Base-by-base conservation (phyloP, 208 protist genomes). In the Endotrypanum monterogeii region DNA sequence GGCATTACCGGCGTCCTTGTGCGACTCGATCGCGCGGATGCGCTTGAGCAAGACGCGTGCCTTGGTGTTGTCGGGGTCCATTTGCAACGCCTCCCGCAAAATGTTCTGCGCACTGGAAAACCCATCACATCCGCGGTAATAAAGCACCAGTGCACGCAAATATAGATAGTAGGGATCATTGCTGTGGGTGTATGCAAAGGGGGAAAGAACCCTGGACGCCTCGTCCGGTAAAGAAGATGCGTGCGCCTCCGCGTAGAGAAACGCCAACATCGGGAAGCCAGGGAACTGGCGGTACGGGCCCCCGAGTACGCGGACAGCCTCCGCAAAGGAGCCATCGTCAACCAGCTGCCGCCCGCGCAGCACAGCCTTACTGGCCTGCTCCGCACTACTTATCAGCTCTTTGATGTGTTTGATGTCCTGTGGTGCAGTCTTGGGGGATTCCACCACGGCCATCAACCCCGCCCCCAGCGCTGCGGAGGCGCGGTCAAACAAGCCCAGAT, bases 1-100 rank as follows among this genome's bases (percentile, higher is more conserved):
- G 35, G 75, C 63, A 68, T 98, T 98, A 56, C 93, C 96, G 28
- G 82, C 73, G 71, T 94, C 85, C 71, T 96, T 96, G 58, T 85
- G 80, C 18, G 75, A 70, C 76, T 97, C 93, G 14, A 97, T 72
- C 37, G 71, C 50, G 23, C 90, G 85, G 39, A 95, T 84, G 50
- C 87, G 87, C 83, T 93, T 94, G n/a, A 97, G 82, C 67, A 97
- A 84, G 25, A 88, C 70, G 23, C 73, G 75, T 41, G 87, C 79
- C 44, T 87, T 86, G 60, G 39, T 57, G 72, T 94, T 92, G 76
- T 97, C 93, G 7, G 90, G 90, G 82, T 95, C 93, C 74, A 91
- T 80, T 72, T 83, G 86, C 25, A 95, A 71, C 37, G 82, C 77
- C 65, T 97, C 76, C 14, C 84, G 81, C 50, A 95, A 79, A 72